phyloP scores from a whole-genome alignment of 192 early-diverging fungal genomes.

The Backusella circina region DNA sequence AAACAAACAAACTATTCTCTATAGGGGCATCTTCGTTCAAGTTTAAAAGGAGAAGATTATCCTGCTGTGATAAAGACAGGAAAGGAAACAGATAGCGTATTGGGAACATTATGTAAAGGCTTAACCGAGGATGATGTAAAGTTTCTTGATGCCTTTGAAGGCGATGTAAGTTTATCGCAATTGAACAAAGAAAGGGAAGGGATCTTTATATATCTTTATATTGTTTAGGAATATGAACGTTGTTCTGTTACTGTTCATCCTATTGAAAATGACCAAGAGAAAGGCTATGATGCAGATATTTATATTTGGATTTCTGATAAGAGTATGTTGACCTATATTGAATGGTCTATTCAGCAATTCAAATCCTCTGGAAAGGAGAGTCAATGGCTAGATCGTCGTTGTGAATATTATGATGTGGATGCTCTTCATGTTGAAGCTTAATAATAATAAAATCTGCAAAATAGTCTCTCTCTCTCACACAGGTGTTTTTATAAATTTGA shows the following conservation, averaged over 20 bases:
- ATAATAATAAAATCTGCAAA: too few species aligned
- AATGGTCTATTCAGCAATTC: not conserved
- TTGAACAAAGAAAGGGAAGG: not conserved
- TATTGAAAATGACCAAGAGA: not conserved
- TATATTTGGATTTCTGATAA: constrained; percentile 1
- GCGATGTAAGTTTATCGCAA: not conserved
- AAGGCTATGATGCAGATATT: not conserved
- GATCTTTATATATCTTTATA: not conserved
- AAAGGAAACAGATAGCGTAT: not conserved
- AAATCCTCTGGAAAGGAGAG: not conserved
- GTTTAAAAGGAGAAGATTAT: constrained; percentile 3
- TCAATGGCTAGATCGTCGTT: not conserved
- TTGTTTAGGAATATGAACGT: not conserved
- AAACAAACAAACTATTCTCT: not conserved
- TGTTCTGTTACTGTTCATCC: not conserved
- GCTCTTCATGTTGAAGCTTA: not conserved
- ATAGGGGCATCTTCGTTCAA: constrained; percentile 6
- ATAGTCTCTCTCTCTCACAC: not conserved
- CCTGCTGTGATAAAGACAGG: not conserved
- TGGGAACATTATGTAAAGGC: not conserved
- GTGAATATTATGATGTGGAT: constrained; percentile 12
- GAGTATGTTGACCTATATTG: not conserved
- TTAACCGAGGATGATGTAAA: not conserved
- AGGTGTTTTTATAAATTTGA: not conserved
- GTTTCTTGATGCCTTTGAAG: constrained; percentile 6